Conservation (phyloP, 2,329 filamentous ascomycete genomes). For the Venturia asperata region DNA sequence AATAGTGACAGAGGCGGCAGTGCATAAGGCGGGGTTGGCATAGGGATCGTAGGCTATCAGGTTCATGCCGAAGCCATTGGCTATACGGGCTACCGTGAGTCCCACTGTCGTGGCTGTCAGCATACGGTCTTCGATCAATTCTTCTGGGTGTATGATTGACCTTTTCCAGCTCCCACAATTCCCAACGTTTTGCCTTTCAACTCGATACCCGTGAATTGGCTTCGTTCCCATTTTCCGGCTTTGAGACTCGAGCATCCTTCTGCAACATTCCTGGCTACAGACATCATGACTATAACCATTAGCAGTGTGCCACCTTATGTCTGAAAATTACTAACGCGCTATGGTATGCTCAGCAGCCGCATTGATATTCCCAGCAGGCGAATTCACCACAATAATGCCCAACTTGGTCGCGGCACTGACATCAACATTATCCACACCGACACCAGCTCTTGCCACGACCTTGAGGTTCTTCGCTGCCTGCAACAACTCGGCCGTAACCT, state of each 20-base stretch:
- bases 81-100: conserved; percentile 71
- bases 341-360: conserved; percentile 75
- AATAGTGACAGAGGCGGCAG: conserved; percentile 58
- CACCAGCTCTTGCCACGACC: conserved; percentile 72
- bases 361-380: conserved; percentile 70
- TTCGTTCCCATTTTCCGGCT: conserved; percentile 66
- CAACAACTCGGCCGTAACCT: conserved; percentile 64
- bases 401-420: conserved; percentile 63
- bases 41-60: conserved; percentile 71
- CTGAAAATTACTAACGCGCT: conserved; percentile 33
- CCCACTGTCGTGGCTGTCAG: conserved; percentile 46
- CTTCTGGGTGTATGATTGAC: conserved; percentile 28
- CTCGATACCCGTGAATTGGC: conserved; percentile 67
- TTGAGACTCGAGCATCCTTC: conserved; percentile 64
- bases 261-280: conserved; percentile 66
- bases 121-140: background rate
- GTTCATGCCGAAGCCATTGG: conserved; percentile 68
- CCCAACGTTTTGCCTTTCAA: conserved; percentile 70
- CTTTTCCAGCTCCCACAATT: conserved; percentile 75
- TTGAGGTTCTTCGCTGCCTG: conserved; percentile 60
- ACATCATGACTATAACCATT: conserved; percentile 54
- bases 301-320: conserved; percentile 23
- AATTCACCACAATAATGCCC: conserved; percentile 75
- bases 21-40: conserved; percentile 64
- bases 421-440: conserved; percentile 78